These are phyloP conservation scores for Diaporthe sp. DNA, from an alignment of 2,329 filamentous ascomycete species.

Conservation along the genomic window DNA sequence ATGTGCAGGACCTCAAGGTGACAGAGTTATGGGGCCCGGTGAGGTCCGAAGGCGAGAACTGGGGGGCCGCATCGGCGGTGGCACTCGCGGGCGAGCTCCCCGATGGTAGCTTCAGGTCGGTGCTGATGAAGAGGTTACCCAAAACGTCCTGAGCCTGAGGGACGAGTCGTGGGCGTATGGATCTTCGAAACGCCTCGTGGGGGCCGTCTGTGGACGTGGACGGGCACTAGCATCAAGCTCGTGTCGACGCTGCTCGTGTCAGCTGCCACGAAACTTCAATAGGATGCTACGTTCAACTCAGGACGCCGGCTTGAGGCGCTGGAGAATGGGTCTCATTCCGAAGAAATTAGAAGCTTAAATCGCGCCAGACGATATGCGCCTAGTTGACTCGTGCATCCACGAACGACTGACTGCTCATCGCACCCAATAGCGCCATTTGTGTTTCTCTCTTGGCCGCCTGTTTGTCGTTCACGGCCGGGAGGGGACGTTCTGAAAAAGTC, in stretches of 20 bases:
- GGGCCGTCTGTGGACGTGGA: background rate
- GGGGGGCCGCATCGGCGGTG: conserved; percentile 46
- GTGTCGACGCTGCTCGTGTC: background rate
- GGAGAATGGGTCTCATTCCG: background rate
- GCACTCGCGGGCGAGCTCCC: conserved; percentile 43
- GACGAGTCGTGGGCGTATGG: background rate
- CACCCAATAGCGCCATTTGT: background rate
- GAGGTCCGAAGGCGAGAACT: conserved; percentile 44
- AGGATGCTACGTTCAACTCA: background rate
- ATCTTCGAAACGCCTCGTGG: background rate
- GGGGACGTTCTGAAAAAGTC: background rate
- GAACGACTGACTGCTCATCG: background rate
- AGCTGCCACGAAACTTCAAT: conserved; percentile 9
- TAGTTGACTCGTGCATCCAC: conserved; percentile 20
- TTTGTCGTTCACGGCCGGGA: background rate
- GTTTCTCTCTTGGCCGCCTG: background rate
- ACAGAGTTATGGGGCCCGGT: conserved; percentile 25
- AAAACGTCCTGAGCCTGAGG: background rate
- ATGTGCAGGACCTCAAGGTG: conserved; percentile 44
- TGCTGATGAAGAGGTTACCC: conserved; percentile 47
- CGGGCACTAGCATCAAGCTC: background rate
- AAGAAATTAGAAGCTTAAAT: conserved; percentile 17
- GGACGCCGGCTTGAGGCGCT: background rate
- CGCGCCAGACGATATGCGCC: conserved; percentile 9
- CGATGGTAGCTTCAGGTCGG: conserved; percentile 44